These are phyloP conservation scores for Gossypium turneri DNA, from an alignment of 345 rosid genomes.

Conservation along the genomic window DNA sequence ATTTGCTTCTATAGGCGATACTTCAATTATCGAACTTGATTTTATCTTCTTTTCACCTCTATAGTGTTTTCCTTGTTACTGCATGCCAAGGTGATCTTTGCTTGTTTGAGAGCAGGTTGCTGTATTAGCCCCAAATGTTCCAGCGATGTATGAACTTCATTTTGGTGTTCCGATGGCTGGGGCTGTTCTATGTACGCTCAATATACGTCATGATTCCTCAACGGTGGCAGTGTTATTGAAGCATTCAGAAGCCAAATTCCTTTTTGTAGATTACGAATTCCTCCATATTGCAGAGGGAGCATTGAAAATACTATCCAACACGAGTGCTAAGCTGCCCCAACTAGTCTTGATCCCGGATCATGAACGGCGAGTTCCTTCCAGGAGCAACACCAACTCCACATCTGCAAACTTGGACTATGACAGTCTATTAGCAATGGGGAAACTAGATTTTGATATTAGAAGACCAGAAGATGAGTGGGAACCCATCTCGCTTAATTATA, in stretches of 20 bases:
- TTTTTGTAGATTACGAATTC: slow-evolving; percentile 50
- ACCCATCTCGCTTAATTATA: slow-evolving; percentile 52
- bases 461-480: slow-evolving; percentile 49
- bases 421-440: slow-evolving; percentile 39
- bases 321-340: slow-evolving; percentile 32
- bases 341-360: slow-evolving; percentile 38
- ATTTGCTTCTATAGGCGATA: neutral
- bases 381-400: neutral
- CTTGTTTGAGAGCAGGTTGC: slow-evolving; percentile 45
- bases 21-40: neutral
- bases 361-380: slow-evolving; percentile 3
- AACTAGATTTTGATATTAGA: slow-evolving; percentile 37
- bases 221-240: slow-evolving; percentile 41
- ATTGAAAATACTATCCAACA: slow-evolving; percentile 37
- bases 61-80: neutral
- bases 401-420: slow-evolving; percentile 37
- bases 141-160: slow-evolving; percentile 62
- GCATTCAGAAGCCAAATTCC: slow-evolving; percentile 52
- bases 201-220: slow-evolving; percentile 48
- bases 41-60: neutral
- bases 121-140: slow-evolving; percentile 53
- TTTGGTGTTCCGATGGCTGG: slow-evolving; percentile 69
- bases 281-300: slow-evolving; percentile 44
- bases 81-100: neutral
- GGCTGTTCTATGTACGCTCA: slow-evolving; percentile 55